These are phyloP conservation scores for Punica granatum DNA, from an alignment of 345 rosid species.

Conservation along the genomic window DNA sequence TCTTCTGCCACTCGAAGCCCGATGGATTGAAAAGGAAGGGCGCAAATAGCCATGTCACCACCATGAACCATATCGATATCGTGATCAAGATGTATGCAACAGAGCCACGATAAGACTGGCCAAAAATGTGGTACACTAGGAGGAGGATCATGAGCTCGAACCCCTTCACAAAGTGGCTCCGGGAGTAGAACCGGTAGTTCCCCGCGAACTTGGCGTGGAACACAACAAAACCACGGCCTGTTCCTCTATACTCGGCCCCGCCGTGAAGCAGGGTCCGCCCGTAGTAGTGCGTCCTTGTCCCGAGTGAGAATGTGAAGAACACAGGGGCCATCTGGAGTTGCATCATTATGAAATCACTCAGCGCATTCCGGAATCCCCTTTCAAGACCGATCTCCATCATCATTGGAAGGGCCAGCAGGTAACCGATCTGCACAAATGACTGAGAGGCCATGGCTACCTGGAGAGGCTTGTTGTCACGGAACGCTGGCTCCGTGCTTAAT, in stretches of 20 bases:
- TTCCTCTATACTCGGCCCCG: slow-evolving; percentile 90
- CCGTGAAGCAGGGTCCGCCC: slow-evolving; percentile 97
- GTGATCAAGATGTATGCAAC: slow-evolving; percentile 83
- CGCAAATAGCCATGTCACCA: slow-evolving; percentile 97
- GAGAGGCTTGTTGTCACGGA: slow-evolving; percentile 86
- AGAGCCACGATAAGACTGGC: slow-evolving; percentile 72
- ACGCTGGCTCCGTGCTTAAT: slow-evolving; percentile 52
- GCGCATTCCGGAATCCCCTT: slow-evolving; percentile 89
- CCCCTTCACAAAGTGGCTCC: slow-evolving; percentile 98
- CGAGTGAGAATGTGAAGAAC: slow-evolving; percentile 96
- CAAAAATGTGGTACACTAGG: slow-evolving; percentile 76
- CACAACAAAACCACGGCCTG: slow-evolving; percentile 98
- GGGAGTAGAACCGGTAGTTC: slow-evolving; percentile 91
- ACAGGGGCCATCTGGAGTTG: slow-evolving; percentile 95
- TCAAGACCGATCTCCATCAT: slow-evolving; percentile 98
- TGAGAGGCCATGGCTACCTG: slow-evolving; percentile 99
- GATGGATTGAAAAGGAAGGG: slow-evolving; percentile 99
- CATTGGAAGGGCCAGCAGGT: slow-evolving; percentile 96
- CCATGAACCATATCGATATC: slow-evolving; percentile 98
- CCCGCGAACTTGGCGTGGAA: slow-evolving; percentile 99
- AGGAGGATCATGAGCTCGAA: slow-evolving; percentile 95
- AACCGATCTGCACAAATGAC: slow-evolving; percentile 96
- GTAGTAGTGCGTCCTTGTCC: slow-evolving; percentile 93
- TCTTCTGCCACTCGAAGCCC: slow-evolving; percentile 98
- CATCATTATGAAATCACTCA: slow-evolving; percentile 92